Conservation (phyloP, 139 green algal species). For the Picochlorum sp. region DNA sequence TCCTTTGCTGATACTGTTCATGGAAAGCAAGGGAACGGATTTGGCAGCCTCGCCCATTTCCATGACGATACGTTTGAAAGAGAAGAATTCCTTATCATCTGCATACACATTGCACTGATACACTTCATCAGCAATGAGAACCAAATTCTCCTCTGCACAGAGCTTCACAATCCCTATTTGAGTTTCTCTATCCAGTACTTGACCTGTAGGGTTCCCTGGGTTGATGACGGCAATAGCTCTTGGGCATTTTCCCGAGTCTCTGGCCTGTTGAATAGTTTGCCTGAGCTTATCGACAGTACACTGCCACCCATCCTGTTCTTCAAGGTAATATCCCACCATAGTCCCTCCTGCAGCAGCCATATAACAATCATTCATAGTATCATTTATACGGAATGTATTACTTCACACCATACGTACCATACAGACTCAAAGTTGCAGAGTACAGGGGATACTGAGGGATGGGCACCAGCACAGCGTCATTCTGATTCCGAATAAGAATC, state of each 20-base stretch:
- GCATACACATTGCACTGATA: conserved; percentile 91
- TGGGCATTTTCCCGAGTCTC: conserved; percentile 31
- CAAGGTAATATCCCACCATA: conserved; percentile 82
- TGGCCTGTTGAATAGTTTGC: conserved; percentile 24
- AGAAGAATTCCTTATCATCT: conserved; percentile 60
- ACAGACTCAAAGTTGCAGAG: conserved; percentile 70
- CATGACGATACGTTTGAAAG: conserved; percentile 69
- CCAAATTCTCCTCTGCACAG: conserved; percentile 37
- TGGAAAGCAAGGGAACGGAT: conserved; percentile 58
- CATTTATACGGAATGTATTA: not conserved
- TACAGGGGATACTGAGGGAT: conserved; percentile 86
- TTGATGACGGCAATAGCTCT: conserved; percentile 90
- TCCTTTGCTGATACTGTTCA: conserved; percentile 88
- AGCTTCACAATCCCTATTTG: conserved; percentile 62
- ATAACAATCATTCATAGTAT: not conserved
- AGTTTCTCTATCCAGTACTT: conserved; percentile 62
- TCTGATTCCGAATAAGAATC: conserved; percentile 44
- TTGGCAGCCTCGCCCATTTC: conserved; percentile 42
- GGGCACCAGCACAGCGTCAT: conserved; percentile 43
- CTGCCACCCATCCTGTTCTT: conserved; percentile 72
- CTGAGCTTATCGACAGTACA: conserved; percentile 54
- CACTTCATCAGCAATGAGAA: conserved; percentile 89
- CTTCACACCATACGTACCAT: conserved; percentile 30
- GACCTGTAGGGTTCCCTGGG: conserved; percentile 88
- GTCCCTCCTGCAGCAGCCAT: conserved; percentile 35